Evolutionary conservation across 2,329 filamentous ascomycete species (phyloP), one percentile per base, ranked within the genome.

Genomic region (Penicillium italicum): DNA sequence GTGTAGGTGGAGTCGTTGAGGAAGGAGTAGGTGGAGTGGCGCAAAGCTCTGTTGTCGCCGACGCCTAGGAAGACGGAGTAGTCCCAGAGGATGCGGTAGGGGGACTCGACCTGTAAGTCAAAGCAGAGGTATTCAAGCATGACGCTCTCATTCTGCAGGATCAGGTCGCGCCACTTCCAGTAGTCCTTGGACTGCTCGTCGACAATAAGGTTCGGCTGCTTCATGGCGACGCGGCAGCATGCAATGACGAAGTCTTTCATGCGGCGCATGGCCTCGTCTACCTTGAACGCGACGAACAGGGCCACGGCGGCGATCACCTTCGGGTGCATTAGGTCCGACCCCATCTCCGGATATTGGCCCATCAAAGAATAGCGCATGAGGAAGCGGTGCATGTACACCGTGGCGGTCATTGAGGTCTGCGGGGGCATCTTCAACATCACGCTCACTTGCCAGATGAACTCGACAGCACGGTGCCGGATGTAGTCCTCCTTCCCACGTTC

Each of bases 151-250:
- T 95, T 91, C 62, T 89, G 87, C 14, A 97, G 79, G 55, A 99
- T 96, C 56, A 88, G 94, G 70, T 99, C 94, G 58, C 91, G 85
- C 94, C 94, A 99, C 68, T 89, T 85, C 94, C 94, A 99, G 72
- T 94, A 99, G 70, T 99, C 94, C 69, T 97, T 97, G 64, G 89
- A 95, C 73, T 97, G 92, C 74, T 97, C 94, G 70, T 99, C 94
- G 50, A 97, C 90, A 51, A 93, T 80, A 56, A 97, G 83, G 66
- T 91, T 89, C 1, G 90, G 81, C 65, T 97, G 93, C 77, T 99
- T 97, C 74, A 97, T 91, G 28, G 93, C 94, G 20, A 97, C 91
- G 62, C 93, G 90, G 57, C 91, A 94, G 66, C 96, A 94, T 1
- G 92, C 90, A 31, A 97, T 88, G 62, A 99, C 93, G 57, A 99